phyloP scores from a whole-genome alignment of 106 monocot species.

The Acorus calamus region DNA sequence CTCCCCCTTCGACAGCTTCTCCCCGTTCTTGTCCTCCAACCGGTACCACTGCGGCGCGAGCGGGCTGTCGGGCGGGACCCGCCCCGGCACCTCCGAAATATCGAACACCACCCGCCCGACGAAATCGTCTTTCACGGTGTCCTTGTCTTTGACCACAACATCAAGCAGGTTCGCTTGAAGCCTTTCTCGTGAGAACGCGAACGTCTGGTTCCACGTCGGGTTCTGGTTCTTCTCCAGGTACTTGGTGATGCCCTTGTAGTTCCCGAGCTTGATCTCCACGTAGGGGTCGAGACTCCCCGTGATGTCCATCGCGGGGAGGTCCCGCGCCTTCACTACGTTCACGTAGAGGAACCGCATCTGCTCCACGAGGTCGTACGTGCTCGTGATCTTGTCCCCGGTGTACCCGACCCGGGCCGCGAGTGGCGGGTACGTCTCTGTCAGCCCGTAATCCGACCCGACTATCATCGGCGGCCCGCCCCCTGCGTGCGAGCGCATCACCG shows the following conservation, averaged over 20 bases:
- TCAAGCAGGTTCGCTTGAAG: slow-evolving; percentile 59
- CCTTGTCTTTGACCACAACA: slow-evolving; percentile 70
- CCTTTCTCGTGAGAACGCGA: slow-evolving; percentile 65
- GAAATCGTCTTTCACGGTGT: slow-evolving; percentile 57
- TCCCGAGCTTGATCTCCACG: slow-evolving; percentile 84
- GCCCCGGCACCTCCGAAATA: slow-evolving; percentile 47
- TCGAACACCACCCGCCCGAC: slow-evolving; percentile 56
- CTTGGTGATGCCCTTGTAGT: slow-evolving; percentile 67
- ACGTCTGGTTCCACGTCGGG: slow-evolving; percentile 62
- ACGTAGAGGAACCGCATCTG: slow-evolving; percentile 85
- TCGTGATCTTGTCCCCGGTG: slow-evolving; percentile 59
- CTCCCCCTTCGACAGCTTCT: slow-evolving; percentile 50
- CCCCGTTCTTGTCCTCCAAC: slow-evolving; percentile 46
- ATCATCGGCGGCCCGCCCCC: not conserved
- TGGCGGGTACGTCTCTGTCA: slow-evolving; percentile 66
- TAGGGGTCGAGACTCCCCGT: slow-evolving; percentile 68
- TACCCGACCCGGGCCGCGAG: slow-evolving; percentile 42
- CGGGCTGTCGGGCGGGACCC: slow-evolving; percentile 76
- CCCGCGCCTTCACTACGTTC: slow-evolving; percentile 71
- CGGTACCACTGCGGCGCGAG: slow-evolving; percentile 89
- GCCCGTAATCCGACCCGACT: slow-evolving; percentile 28
- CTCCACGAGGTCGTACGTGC: slow-evolving; percentile 88
- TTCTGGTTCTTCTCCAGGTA: slow-evolving; percentile 54
- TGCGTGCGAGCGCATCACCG: slow-evolving; percentile 1
- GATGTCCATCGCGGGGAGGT: slow-evolving; percentile 63